Base-by-base conservation (phyloP, 352 stramenopile species). In the Pythium plurisporium region DNA sequence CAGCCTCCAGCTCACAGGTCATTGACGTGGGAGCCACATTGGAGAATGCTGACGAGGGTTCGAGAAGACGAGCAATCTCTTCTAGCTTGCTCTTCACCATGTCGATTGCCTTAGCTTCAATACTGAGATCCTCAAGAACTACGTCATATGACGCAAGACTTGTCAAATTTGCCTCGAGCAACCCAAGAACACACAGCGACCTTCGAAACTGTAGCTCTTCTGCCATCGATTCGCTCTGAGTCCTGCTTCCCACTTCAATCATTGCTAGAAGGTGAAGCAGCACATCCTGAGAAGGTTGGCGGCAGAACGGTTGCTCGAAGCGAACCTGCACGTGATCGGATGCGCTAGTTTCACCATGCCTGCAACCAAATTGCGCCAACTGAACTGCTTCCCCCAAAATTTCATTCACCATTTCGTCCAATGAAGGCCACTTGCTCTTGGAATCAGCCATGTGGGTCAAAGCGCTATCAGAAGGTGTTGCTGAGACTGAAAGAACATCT, bases 231-330 rank as follows among this genome's bases (percentile, higher is more conserved):
- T 29, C 15, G 20, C 2, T 30, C 12, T 29, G 19, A n/a, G 29
- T n/a, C n/a, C n/a, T n/a, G n/a, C n/a, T n/a, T n/a, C n/a, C n/a
- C n/a, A n/a, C n/a, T 0, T 22, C 19, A 0, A 94, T 65, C 46
- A 92, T 76, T 1, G 41, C 48, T 34, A 89, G 46, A 0, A 91
- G 40, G 41, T 83, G 50, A 4, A 58, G 49, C 46, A 95, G 73
- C 20, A 84, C 72, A 14, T 79, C 58, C 23, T 73, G 70, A 34
- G 60, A 79, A 7, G 85, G 85, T 38, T 95, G 85, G 0, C 82
- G 70, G 30, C 69, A 86, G 59, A 89, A 95, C 0, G 85, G 79
- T 34, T 90, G 79, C 59, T 95, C 82, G 60, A 95, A 93, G 10
- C 62, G 62, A 46, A 76, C 43, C 7, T 17, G 12, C n/a, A n/a